Evolutionary conservation across 495 filamentous ascomycete genomes (phyloP).

Genomic region (Penicillium pulvis): DNA sequence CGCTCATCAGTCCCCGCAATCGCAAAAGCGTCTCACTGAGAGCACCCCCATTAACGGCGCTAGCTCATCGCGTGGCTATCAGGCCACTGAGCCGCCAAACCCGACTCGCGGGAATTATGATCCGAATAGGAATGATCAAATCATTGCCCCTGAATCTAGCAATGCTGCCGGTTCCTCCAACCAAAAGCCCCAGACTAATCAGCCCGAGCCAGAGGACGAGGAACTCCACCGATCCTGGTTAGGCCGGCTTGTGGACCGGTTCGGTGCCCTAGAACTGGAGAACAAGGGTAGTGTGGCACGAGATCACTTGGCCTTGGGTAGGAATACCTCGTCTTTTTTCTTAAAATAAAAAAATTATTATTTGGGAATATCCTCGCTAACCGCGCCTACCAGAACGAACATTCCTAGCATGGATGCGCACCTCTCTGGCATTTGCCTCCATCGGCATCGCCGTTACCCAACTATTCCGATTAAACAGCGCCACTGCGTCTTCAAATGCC

Average conservation of each 20-base stretch:
- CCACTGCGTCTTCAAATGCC: conserved; percentile 23
- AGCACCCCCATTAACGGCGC: conserved; percentile 36
- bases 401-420: conserved; percentile 95
- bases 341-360: no score
- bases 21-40: conserved; percentile 27
- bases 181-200: conserved; percentile 5
- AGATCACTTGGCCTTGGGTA: conserved; percentile 93
- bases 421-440: conserved; percentile 91
- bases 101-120: not conserved
- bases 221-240: conserved; percentile 49
- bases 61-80: conserved; percentile 34
- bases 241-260: conserved; percentile 59
- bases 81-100: conserved; percentile 34
- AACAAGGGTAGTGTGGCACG: conserved; percentile 96
- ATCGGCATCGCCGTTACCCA: conserved; percentile 97
- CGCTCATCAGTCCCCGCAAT: conserved; percentile 14
- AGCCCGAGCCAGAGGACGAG: not conserved
- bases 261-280: conserved; percentile 85
- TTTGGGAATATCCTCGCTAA: conserved; percentile 21
- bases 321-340: conserved; percentile 27
- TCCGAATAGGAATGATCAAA: not conserved
- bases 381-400: conserved; percentile 71
- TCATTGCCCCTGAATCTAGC: not conserved
- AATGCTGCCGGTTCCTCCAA: not conserved
- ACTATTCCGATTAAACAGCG: conserved; percentile 88